phyloP scores from a whole-genome alignment of 1,139 yeast genomes.

The Entelexis sorbosivorans region DNA sequence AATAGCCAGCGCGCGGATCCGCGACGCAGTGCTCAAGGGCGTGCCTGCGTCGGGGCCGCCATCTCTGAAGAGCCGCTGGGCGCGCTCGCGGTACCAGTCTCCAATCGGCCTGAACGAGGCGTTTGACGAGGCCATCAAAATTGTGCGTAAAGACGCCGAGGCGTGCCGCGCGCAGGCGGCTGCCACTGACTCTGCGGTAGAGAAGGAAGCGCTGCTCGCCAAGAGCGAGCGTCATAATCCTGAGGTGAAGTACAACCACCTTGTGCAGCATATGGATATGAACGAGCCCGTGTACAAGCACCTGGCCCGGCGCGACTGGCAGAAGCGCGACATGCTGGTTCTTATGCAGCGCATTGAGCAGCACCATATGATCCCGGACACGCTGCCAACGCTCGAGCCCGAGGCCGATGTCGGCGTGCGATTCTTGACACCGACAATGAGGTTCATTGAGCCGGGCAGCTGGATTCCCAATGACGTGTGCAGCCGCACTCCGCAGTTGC shows the following conservation, averaged over 20 bases:
- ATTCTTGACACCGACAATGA: conserved; percentile 57
- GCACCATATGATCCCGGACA: conserved; percentile 79
- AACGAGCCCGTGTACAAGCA: conserved; percentile 69
- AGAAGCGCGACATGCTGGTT: conserved; percentile 51
- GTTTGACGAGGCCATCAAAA: conserved; percentile 55
- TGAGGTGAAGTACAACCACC: conserved; percentile 62
- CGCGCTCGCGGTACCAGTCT: conserved; percentile 45
- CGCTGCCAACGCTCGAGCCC: conserved; percentile 83
- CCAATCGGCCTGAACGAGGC: conserved; percentile 64
- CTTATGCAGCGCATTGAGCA: conserved; percentile 86
- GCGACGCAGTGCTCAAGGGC: conserved; percentile 32
- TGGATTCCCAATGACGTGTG: conserved; percentile 64
- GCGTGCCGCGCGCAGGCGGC: conserved; percentile 29
- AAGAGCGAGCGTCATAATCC: conserved; percentile 66
- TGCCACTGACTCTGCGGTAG: conserved; percentile 21
- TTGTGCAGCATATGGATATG: conserved; percentile 47
- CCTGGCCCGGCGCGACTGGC: conserved; percentile 62
- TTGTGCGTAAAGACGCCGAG: conserved; percentile 41
- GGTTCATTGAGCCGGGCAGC: conserved; percentile 72
- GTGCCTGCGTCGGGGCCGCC: conserved; percentile 38
- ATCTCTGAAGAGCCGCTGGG: conserved; percentile 37
- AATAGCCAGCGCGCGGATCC: conserved; percentile 27
- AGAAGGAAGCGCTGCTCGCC: conserved; percentile 26
- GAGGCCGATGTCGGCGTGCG: conserved; percentile 61
- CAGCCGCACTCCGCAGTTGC: conserved; percentile 59